Evolutionary conservation across 805 yeast genomes (phyloP).

Genomic region (Metschnikowia corniflorae): DNA sequence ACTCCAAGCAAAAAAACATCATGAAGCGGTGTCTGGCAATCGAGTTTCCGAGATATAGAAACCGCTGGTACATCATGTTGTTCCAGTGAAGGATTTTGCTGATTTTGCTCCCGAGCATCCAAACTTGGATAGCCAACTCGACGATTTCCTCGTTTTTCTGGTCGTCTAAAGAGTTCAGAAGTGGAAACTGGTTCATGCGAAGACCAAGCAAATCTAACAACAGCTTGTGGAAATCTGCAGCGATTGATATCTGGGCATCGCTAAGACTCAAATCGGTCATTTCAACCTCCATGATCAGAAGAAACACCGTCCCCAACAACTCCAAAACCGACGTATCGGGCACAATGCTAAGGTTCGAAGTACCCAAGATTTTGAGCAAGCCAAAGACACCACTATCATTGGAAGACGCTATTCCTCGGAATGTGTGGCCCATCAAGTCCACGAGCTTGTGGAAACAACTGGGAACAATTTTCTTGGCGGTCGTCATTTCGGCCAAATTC

Average conservation of each 20-base stretch:
- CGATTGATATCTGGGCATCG: constrained; percentile 16
- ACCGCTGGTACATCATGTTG: constrained; percentile 32
- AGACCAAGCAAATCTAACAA: constrained; percentile 19
- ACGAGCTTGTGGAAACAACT: constrained; percentile 6
- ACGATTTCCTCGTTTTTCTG: constrained; percentile 19
- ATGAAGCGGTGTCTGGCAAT: constrained; percentile 34
- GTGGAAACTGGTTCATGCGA: constrained; percentile 37
- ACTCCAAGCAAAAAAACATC: constrained; percentile 25
- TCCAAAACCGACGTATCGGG: constrained; percentile 8
- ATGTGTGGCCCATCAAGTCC: constrained; percentile 6
- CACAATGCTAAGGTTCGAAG: constrained; percentile 3
- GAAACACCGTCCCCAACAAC: constrained; percentile 10
- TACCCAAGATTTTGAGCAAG: constrained; percentile 7
- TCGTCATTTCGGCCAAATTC: constrained; percentile 2
- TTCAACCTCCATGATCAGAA: constrained; percentile 9
- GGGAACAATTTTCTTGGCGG: constrained; percentile 1
- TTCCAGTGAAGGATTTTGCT: constrained; percentile 31
- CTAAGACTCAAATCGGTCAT: constrained; percentile 9
- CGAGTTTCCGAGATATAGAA: constrained; percentile 38
- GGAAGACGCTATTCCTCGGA: constrained; percentile 5
- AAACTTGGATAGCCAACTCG: constrained; percentile 27
- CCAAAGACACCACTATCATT: constrained; percentile 7
- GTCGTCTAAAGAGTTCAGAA: constrained; percentile 23
- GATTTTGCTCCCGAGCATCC: constrained; percentile 26
- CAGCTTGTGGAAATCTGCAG: constrained; percentile 15